A percentile compares a stretch with the other conserved stretches of the same genome.
Conservation (phyloP, 192 early-diverging fungal species). For the Coemansia sp. region DNA sequence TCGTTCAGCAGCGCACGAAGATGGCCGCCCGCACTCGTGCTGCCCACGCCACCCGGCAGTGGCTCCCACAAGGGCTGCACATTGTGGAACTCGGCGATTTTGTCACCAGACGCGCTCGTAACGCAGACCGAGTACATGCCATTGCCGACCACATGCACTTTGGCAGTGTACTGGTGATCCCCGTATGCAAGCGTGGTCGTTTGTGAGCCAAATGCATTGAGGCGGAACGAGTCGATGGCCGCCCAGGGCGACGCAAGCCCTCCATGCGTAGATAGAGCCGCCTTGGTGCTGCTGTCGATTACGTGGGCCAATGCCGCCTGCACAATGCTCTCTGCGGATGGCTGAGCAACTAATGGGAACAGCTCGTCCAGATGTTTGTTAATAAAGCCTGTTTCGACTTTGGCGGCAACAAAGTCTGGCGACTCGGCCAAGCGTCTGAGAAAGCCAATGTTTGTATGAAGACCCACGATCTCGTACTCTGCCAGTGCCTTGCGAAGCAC, state of each 20-base stretch:
- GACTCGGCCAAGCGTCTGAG: conserved; percentile 73
- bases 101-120: background rate
- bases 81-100: conserved; percentile 10
- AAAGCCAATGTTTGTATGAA: conserved; percentile 92
- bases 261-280: conserved; percentile 1
- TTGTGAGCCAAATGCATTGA: conserved; percentile 40
- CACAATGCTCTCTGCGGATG: conserved; percentile 53
- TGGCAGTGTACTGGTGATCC: conserved; percentile 26
- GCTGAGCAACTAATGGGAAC: conserved; percentile 44
- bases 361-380: conserved; percentile 68
- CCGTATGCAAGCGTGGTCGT: conserved; percentile 15
- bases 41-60: conserved; percentile 21
- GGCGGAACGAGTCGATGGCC: conserved; percentile 48
- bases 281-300: conserved; percentile 21
- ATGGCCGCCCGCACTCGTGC: conserved; percentile 47
- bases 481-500: conserved; percentile 75
- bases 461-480: conserved; percentile 86
- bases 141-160: conserved; percentile 11
- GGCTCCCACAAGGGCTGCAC: conserved; percentile 28
- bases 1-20: conserved; percentile 63
- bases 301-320: conserved; percentile 64
- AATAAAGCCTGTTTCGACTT: conserved; percentile 96
- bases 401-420: conserved; percentile 78
- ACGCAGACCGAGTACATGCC: conserved; percentile 24
- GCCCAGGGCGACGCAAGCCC: conserved; percentile 37